Evolutionary conservation across 192 early-diverging fungal species (phyloP).

Genomic region (Coemansia guatemalensis): DNA sequence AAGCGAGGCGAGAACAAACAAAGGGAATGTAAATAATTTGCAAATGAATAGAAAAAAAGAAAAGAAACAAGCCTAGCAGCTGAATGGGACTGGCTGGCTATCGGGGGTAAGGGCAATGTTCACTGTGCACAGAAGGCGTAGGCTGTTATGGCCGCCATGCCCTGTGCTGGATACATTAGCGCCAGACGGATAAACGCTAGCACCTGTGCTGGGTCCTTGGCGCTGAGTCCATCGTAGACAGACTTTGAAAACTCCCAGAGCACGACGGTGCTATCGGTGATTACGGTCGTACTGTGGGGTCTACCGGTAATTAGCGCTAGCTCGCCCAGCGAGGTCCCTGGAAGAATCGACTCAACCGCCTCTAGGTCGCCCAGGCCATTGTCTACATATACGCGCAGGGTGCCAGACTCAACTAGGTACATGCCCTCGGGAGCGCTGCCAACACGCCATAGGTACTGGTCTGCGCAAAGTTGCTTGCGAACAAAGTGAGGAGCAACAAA

Average conservation of each 20-base stretch:
- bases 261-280: conserved; percentile 63
- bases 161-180: conserved; percentile 68
- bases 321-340: conserved; percentile 91
- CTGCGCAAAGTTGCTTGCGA: conserved; percentile 55
- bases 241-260: conserved; percentile 74
- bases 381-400: conserved; percentile 58
- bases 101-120: neutral
- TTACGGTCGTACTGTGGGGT: conserved; percentile 58
- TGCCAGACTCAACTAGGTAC: conserved; percentile 76
- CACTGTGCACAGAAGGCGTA: conserved; percentile 54
- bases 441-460: conserved; percentile 66
- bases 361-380: conserved; percentile 30
- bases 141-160: conserved; percentile 52
- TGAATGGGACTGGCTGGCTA: too few relatives aligned
- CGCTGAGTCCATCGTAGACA: conserved; percentile 66
- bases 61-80: conserved; percentile 7
- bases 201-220: conserved; percentile 66
- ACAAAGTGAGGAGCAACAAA: conserved; percentile 66
- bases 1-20: neutral
- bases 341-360: conserved; percentile 79
- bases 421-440: conserved; percentile 62
- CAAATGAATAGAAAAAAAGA: neutral
- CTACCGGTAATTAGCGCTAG: conserved; percentile 71
- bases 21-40: neutral
- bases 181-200: conserved; percentile 80